Percentiles rank a stretch among this genome's conserved stretches.
phyloP scores from a whole-genome alignment of 192 early-diverging fungal species.

The Backusella liffmaniae region DNA sequence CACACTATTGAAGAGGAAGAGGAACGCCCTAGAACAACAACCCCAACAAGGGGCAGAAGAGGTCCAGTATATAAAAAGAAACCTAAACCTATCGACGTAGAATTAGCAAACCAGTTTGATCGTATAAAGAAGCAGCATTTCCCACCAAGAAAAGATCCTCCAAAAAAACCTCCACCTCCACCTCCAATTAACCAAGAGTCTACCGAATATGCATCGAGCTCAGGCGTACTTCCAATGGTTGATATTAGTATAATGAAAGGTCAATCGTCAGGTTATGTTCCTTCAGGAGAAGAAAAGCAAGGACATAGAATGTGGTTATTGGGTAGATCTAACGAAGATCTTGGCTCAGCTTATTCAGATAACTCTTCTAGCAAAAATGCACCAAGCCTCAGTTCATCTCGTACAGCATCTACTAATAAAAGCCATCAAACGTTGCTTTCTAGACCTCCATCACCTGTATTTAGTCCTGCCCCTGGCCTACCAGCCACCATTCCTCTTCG shows the following conservation, averaged over 20 bases:
- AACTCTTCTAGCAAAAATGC: conserved; percentile 17
- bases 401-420: conserved; percentile 13
- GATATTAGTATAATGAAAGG: conserved; percentile 2
- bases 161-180: neutral
- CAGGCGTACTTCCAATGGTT: conserved; percentile 10
- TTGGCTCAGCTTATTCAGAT: conserved; percentile 17
- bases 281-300: conserved; percentile 12
- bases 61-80: neutral
- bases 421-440: conserved; percentile 17
- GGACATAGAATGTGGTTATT: neutral
- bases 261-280: neutral
- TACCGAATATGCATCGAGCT: neutral
- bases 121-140: neutral
- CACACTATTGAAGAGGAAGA: neutral
- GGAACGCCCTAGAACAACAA: conserved; percentile 13
- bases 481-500: conserved; percentile 23
- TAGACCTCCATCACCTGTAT: conserved; percentile 31
- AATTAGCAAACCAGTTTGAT: conserved; percentile 20
- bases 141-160: neutral
- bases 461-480: conserved; percentile 28
- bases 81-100: conserved; percentile 20
- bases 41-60: conserved; percentile 4
- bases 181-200: neutral
- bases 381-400: conserved; percentile 28
- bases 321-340: conserved; percentile 4